Base-by-base conservation (phyloP, 768 basidiomycete species). In the Gloeostereum incarnatum region DNA sequence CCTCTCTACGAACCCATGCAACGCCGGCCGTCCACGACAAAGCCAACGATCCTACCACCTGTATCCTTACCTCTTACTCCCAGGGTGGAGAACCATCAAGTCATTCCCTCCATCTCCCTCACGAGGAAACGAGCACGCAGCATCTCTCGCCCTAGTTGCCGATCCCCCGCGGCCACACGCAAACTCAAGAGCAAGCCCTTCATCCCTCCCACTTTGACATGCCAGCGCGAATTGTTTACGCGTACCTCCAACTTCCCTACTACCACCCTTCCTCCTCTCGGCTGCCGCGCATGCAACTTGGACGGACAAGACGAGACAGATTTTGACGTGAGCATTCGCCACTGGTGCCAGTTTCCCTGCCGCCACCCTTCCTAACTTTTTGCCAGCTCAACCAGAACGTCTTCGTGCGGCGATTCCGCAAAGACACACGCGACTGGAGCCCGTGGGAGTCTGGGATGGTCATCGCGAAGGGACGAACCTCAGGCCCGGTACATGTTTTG, bases 231-330 rank as follows among this genome's bases (percentile, higher is more conserved):
- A 22, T 33, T 34, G 16, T 26, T 40, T 16, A 23, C 30, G 7
- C 30, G 30, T 5, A 14, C 9, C 19, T 40, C 39, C 5, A 40
- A 40, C 20, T 40, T 40, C 20, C 23, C 17, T 17, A 33, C 39
- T 11, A 18, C 16, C 14, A 26, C 13, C 5, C 31, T 40, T 25
- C 39, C 39, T 2, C 31, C 32, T 13, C 30, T 29, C 9, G 39
- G 39, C 27, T 10, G 25, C 19, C 20, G 32, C 17, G 22, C 39
- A n/a, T 18, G 31, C 5, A 26, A 34, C 21, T 17, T 40, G 10
- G 21, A 34, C 18, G 30, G 17, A 19, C 21, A 11, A 21, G 2
- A 31, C 24, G 31, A 32, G 3, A 39, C 23, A 17, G 31, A 40
- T 9, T 40, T 16, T n/a, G 20, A n/a, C 31, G 39, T 40, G 23